Evolutionary conservation across 129 eudicot species (phyloP).

Genomic region (Saposhnikovia divaricata): DNA sequence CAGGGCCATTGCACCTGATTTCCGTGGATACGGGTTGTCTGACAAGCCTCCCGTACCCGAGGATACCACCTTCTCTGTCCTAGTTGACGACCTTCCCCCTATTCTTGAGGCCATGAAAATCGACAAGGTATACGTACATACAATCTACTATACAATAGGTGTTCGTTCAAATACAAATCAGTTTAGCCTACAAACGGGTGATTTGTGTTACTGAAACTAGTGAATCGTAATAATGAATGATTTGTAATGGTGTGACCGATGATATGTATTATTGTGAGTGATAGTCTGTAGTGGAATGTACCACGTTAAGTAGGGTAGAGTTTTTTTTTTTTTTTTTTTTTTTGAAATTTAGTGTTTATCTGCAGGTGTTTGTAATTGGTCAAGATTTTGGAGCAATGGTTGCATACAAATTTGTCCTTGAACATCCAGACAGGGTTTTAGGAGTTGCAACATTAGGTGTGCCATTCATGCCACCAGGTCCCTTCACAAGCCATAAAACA

Average conservation of each 20-base stretch:
- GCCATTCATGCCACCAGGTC: conserved; percentile 24
- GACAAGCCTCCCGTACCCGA: conserved; percentile 25
- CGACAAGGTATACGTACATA: neutral
- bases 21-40: conserved; percentile 14
- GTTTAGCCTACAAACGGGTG: neutral
- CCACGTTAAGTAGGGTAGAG: neutral
- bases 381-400: conserved; percentile 41
- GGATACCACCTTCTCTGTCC: conserved; percentile 22
- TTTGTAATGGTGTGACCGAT: neutral
- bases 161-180: neutral
- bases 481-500: neutral
- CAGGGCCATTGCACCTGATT: conserved; percentile 17
- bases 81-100: conserved; percentile 23
- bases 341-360: neutral
- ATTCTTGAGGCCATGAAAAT: conserved; percentile 27
- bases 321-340: too few relatives aligned
- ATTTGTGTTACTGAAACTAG: too few relatives aligned
- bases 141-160: neutral
- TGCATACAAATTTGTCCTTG: conserved; percentile 27
- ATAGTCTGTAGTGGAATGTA: neutral
- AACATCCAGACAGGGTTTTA: conserved; percentile 21
- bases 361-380: conserved; percentile 31
- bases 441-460: conserved; percentile 31
- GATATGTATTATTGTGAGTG: too few relatives aligned
- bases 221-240: too few relatives aligned